These are phyloP conservation scores for Grosmannia clavigera DNA, from an alignment of 2,329 filamentous ascomycete species.

Conservation along the genomic window DNA sequence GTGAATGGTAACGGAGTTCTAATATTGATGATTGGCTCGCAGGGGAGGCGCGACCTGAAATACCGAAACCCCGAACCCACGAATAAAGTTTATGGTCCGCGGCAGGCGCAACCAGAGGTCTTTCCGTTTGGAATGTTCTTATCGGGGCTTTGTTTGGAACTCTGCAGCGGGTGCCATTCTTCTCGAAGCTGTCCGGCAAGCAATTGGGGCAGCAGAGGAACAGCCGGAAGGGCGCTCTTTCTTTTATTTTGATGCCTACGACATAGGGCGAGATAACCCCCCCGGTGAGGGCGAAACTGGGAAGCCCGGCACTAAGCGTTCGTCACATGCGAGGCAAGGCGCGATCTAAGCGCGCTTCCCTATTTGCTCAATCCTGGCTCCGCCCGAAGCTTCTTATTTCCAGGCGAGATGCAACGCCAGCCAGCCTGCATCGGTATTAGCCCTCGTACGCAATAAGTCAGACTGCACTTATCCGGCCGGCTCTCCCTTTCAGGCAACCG, in stretches of 20 bases:
- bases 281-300: not conserved
- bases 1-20: not conserved
- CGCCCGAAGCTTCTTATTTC: not conserved
- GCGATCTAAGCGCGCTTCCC: not conserved
- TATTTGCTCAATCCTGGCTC: not conserved
- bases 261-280: not conserved
- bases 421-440: not conserved
- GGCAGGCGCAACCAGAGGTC: not conserved
- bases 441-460: not conserved
- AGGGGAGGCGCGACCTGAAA: not conserved
- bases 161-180: not conserved
- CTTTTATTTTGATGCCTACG: not conserved
- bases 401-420: not conserved
- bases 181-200: not conserved
- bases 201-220: not conserved
- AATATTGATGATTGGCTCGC: not conserved
- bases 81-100: not conserved
- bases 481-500: not conserved
- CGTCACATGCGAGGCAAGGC: not conserved
- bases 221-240: not conserved
- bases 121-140: not conserved
- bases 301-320: not conserved
- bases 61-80: not conserved
- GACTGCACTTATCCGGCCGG: not conserved
- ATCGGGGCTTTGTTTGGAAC: not conserved